Conservation (phyloP, 768 basidiomycete genomes). For the Podaxis rugospora region DNA sequence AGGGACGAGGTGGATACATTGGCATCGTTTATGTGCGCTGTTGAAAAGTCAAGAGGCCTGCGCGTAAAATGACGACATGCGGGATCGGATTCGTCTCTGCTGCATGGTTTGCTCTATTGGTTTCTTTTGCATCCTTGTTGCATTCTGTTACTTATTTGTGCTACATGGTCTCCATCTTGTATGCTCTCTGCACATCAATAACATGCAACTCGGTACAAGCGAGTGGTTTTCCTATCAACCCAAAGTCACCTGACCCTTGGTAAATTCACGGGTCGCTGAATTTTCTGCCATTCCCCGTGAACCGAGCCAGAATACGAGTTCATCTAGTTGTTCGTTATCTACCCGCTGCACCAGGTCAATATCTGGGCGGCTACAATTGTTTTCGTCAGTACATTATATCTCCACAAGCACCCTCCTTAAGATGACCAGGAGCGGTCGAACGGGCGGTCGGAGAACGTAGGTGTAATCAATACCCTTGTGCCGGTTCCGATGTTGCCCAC, state of each 20-base stretch:
- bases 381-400: background rate
- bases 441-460: background rate
- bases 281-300: background rate
- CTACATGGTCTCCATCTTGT: background rate
- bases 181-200: background rate
- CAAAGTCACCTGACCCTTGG: background rate
- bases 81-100: background rate
- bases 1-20: conserved; percentile 80
- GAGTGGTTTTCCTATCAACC: background rate
- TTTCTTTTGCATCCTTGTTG: background rate
- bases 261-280: background rate
- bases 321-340: background rate
- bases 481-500: background rate
- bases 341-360: background rate
- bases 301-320: background rate
- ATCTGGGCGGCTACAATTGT: background rate
- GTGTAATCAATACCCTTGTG: background rate
- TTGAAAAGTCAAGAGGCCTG: conserved; percentile 52
- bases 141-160: background rate
- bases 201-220: background rate
- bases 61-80: conserved; percentile 12
- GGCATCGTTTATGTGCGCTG: conserved; percentile 73
- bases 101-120: background rate
- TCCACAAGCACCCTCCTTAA: too few relatives aligned
- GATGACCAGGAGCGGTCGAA: background rate